Evolutionary conservation across 352 stramenopile genomes (phyloP).

Genomic region (Phytophthora hybrid): DNA sequence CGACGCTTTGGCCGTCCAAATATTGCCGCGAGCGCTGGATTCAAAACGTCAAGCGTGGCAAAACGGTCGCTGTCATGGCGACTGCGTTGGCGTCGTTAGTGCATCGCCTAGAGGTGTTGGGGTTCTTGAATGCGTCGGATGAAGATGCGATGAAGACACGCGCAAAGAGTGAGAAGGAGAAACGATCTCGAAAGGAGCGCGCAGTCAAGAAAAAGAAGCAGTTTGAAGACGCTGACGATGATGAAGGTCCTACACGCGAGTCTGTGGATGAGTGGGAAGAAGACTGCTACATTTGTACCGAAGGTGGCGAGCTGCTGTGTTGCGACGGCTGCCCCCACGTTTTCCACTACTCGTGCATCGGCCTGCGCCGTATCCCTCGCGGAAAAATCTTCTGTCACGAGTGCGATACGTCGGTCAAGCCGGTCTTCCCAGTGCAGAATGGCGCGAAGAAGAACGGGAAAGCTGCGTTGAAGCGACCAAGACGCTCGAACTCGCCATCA

Average conservation of each 20-base stretch:
- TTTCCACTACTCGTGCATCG: conserved; percentile 93
- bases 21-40: conserved; percentile 81
- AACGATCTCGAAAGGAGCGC: conserved; percentile 73
- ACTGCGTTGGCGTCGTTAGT: conserved; percentile 71
- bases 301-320: conserved; percentile 87
- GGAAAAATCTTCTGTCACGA: conserved; percentile 89
- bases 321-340: conserved; percentile 93
- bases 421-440: conserved; percentile 50
- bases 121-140: conserved; percentile 59
- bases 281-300: conserved; percentile 90
- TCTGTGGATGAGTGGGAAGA: conserved; percentile 89
- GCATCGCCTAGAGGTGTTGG: conserved; percentile 74
- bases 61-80: conserved; percentile 64
- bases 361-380: conserved; percentile 76
- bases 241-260: conserved; percentile 50
- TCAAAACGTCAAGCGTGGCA: conserved; percentile 57
- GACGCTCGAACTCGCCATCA: conserved; percentile 33
- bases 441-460: conserved; percentile 32
- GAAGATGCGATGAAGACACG: conserved; percentile 62
- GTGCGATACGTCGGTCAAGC: conserved; percentile 79
- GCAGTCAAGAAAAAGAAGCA: conserved; percentile 77
- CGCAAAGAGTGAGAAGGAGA: conserved; percentile 77
- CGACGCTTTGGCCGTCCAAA: conserved; percentile 75
- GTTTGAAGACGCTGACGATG: conserved; percentile 59
- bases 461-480: conserved; percentile 28